phyloP scores from a whole-genome alignment of 148 eudicot species.

The Drosera capensis region DNA sequence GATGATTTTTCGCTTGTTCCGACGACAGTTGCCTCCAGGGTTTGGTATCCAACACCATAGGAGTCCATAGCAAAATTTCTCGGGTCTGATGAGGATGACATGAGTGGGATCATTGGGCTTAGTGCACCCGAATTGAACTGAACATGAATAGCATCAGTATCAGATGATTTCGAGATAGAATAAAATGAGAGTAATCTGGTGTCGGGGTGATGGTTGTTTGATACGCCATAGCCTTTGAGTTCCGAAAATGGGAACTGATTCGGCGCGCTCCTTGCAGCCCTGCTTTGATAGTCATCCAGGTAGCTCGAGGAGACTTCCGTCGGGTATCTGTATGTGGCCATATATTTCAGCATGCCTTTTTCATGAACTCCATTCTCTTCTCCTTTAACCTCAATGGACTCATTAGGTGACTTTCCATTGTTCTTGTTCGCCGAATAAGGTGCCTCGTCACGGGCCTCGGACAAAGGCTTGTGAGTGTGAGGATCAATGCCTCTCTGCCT shows the following conservation, averaged over 20 bases:
- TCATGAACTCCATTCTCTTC: neutral
- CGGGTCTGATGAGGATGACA: neutral
- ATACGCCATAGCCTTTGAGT: too few relatives aligned
- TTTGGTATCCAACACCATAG: neutral
- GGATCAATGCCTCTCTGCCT: conserved; percentile 89
- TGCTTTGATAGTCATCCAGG: too few relatives aligned
- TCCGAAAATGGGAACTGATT: too few relatives aligned
- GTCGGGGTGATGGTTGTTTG: too few relatives aligned
- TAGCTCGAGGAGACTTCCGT: too few relatives aligned
- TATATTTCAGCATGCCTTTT: neutral
- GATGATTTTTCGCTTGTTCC: conserved; percentile 9
- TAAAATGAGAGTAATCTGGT: too few relatives aligned
- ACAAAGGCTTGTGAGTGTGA: conserved; percentile 74
- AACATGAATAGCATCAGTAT: neutral
- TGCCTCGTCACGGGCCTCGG: conserved; percentile 32
- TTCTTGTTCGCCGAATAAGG: conserved; percentile 13
- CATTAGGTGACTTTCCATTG: conserved; percentile 1
- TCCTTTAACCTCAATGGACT: neutral
- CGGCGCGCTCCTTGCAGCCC: too few relatives aligned
- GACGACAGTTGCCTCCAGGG: neutral
- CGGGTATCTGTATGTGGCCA: too few relatives aligned
- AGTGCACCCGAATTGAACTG: neutral
- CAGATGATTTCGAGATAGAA: too few relatives aligned
- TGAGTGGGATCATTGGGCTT: neutral
- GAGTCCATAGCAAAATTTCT: conserved; percentile 1